Evolutionary conservation across 2,329 filamentous ascomycete genomes (phyloP).

Genomic region (Seiridium unicorne): DNA sequence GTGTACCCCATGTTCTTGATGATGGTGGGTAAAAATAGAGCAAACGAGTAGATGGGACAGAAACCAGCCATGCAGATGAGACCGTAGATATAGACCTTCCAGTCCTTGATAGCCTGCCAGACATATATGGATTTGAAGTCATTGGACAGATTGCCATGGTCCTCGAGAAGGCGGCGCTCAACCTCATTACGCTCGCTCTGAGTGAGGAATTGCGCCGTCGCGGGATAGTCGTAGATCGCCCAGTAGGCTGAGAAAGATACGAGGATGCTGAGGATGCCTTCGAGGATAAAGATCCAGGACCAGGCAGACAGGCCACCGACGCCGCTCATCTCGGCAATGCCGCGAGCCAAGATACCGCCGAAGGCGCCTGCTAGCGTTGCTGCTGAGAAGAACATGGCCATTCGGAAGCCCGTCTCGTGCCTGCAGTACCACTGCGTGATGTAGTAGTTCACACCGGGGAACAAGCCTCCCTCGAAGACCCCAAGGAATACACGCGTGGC

Average conservation of each 20-base stretch:
- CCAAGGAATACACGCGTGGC: conserved; percentile 45
- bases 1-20: conserved; percentile 51
- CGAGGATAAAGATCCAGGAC: conserved; percentile 79
- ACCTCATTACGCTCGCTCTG: conserved; percentile 41
- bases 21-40: conserved; percentile 61
- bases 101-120: conserved; percentile 56
- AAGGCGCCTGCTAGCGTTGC: conserved; percentile 48
- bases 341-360: conserved; percentile 43
- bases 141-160: conserved; percentile 50
- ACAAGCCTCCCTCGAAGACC: conserved; percentile 55
- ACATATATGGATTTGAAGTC: conserved; percentile 56
- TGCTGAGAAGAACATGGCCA: conserved; percentile 35
- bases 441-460: conserved; percentile 61
- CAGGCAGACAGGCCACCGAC: conserved; percentile 46
- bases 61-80: conserved; percentile 61
- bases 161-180: conserved; percentile 37
- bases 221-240: conserved; percentile 59
- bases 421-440: conserved; percentile 60
- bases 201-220: conserved; percentile 46
- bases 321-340: conserved; percentile 45
- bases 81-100: conserved; percentile 55
- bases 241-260: conserved; percentile 49
- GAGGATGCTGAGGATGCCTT: conserved; percentile 49
- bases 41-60: conserved; percentile 58
- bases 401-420: conserved; percentile 38